These are phyloP conservation scores for Suillus subluteus DNA, from an alignment of 768 basidiomycete species.

Conservation along the genomic window DNA sequence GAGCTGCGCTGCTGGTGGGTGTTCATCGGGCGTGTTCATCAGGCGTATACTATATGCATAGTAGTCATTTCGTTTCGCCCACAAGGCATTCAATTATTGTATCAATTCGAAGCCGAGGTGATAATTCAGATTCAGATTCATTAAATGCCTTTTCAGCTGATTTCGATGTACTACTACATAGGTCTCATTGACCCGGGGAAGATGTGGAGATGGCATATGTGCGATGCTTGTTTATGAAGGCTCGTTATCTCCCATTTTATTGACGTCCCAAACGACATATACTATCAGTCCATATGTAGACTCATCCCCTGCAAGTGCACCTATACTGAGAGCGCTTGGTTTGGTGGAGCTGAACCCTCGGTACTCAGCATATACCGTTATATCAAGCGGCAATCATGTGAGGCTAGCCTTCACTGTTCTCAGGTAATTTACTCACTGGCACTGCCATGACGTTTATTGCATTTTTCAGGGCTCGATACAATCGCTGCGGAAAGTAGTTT, in stretches of 20 bases:
- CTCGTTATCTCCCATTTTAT: conserved; percentile 1
- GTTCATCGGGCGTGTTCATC: background rate
- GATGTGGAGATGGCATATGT: background rate
- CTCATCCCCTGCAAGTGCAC: background rate
- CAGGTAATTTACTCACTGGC: background rate
- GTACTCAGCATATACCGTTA: background rate
- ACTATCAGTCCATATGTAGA: background rate
- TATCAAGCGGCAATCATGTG: conserved; percentile 5
- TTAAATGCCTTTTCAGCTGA: background rate
- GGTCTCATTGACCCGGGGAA: background rate
- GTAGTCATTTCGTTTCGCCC: background rate
- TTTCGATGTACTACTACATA: background rate
- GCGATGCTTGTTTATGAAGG: background rate
- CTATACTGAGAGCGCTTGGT: background rate
- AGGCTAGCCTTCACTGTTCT: conserved; percentile 1
- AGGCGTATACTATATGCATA: background rate
- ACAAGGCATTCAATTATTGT: background rate
- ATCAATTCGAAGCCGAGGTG: background rate
- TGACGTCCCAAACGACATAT: background rate
- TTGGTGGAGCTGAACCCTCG: background rate
- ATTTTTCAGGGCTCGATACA: conserved; percentile 7
- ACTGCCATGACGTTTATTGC: background rate
- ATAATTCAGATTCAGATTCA: background rate
- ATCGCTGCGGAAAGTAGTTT: conserved; percentile 3
- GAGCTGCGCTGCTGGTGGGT: background rate